A percentile compares a stretch with the other conserved stretches of the same genome.
phyloP scores from a whole-genome alignment of 768 basidiomycete genomes.

The Candolleomyces eurysporus region DNA sequence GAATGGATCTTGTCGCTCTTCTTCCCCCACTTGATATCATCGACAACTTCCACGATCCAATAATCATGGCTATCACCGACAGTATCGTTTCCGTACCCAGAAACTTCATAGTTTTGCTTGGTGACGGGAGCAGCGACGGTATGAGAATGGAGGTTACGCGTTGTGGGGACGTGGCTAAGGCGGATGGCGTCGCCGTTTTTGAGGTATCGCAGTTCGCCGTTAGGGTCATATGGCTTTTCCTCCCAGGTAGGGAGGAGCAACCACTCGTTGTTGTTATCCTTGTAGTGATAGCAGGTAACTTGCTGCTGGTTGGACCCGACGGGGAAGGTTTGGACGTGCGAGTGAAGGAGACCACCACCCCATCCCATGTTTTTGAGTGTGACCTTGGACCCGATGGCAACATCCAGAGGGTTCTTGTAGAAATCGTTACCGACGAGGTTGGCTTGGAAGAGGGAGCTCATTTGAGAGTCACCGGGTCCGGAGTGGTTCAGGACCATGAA shows the following conservation, averaged over 20 bases:
- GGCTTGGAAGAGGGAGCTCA: constrained; percentile 98
- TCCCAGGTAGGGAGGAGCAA: constrained; percentile 79
- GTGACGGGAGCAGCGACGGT: constrained; percentile 82
- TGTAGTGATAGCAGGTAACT: constrained; percentile 99
- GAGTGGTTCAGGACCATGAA: constrained; percentile 93
- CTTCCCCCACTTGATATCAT: constrained; percentile 73
- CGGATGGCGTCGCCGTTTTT: constrained; percentile 69
- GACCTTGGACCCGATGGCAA: constrained; percentile 86
- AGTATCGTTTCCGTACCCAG: constrained; percentile 89
- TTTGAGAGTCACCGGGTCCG: constrained; percentile 96
- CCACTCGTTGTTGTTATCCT: constrained; percentile 98
- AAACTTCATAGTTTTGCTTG: constrained; percentile 88
- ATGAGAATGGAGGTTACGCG: constrained; percentile 92
- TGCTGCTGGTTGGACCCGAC: constrained; percentile 92
- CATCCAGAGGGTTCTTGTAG: constrained; percentile 86
- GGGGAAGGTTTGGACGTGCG: constrained; percentile 94
- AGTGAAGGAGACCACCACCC: constrained; percentile 95
- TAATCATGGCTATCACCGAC: constrained; percentile 87
- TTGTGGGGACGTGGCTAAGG: constrained; percentile 78
- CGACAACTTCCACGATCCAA: constrained; percentile 92
- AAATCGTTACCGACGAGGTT: constrained; percentile 95
- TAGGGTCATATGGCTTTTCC: constrained; percentile 60
- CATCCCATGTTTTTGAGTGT: constrained; percentile 98
- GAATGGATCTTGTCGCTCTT: constrained; percentile 72
- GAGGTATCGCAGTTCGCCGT: constrained; percentile 69